Conservation (phyloP, 495 filamentous ascomycete species). For the Trichoderma asperelloides region DNA sequence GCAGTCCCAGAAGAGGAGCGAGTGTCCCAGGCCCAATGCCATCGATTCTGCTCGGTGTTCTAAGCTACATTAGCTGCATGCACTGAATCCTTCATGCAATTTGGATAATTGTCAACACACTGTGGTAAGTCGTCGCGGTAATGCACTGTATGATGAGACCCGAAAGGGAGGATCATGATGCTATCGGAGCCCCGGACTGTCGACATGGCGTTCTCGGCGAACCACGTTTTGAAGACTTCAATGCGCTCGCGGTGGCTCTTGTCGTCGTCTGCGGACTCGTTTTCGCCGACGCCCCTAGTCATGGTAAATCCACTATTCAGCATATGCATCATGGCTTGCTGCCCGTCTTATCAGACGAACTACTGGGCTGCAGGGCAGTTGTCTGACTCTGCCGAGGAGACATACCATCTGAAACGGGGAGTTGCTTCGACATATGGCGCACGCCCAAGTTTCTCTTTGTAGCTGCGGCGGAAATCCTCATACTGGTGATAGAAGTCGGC, state of each 20-base stretch:
- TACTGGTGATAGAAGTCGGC: constrained; percentile 16
- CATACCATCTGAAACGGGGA: constrained; percentile 16
- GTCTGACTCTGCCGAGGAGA: not conserved
- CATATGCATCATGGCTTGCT: not conserved
- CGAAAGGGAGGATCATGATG: constrained; percentile 16
- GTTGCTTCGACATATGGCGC: constrained; percentile 15
- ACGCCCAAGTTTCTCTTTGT: constrained; percentile 11
- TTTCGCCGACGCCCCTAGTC: constrained; percentile 14
- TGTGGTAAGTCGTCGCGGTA: constrained; percentile 12
- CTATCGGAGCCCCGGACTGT: constrained; percentile 4
- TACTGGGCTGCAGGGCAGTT: too few species aligned
- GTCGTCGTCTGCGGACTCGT: constrained; percentile 8
- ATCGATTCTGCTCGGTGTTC: not conserved
- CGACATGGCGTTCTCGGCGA: constrained; percentile 12
- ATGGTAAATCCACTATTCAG: not conserved
- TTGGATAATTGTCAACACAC: constrained; percentile 8
- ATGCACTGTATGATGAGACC: constrained; percentile 1
- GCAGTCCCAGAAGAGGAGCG: constrained; percentile 7
- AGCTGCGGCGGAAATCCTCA: constrained; percentile 10
- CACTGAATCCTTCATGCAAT: not conserved
- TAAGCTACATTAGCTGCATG: constrained; percentile 2
- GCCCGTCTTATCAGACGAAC: not conserved
- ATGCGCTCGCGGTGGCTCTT: constrained; percentile 6
- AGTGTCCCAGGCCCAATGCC: not conserved
- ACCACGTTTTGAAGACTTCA: constrained; percentile 15